Evolutionary conservation across 2,329 filamentous ascomycete species (phyloP).

Genomic region (Fusarium torreyae): DNA sequence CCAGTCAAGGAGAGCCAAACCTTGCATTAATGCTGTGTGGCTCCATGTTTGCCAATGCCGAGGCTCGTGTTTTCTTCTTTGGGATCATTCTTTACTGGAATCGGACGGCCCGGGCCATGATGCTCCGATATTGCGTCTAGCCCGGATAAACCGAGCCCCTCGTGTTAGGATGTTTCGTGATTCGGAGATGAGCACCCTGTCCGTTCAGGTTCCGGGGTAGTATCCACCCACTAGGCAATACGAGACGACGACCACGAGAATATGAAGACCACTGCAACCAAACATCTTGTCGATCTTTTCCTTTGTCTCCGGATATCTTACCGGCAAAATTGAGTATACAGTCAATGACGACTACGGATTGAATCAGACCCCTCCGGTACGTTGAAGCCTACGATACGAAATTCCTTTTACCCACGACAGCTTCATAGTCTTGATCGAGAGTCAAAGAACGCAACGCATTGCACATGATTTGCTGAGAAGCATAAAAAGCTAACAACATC

Average conservation of each 20-base stretch:
- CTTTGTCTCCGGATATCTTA: conserved; percentile 9
- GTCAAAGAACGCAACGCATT: background rate
- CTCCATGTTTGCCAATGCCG: conserved; percentile 11
- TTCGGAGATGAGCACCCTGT: conserved; percentile 31
- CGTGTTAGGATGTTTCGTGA: conserved; percentile 21
- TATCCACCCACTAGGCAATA: conserved; percentile 30
- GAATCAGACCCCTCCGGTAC: conserved; percentile 15
- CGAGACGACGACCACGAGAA: background rate
- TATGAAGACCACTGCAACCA: background rate
- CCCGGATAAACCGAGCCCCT: conserved; percentile 31
- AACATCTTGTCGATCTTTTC: conserved; percentile 11
- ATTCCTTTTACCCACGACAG: conserved; percentile 17
- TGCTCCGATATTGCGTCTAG: conserved; percentile 34
- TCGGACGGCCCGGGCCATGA: conserved; percentile 28
- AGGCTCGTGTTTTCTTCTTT: conserved; percentile 2
- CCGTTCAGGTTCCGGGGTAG: conserved; percentile 3
- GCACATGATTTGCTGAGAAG: background rate
- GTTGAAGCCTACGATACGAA: conserved; percentile 4
- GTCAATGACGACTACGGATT: conserved; percentile 3
- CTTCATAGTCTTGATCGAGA: background rate
- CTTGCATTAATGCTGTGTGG: conserved; percentile 27
- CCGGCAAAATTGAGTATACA: conserved; percentile 31
- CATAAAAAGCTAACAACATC: conserved; percentile 27
- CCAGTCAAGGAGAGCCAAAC: background rate
- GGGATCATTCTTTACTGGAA: conserved; percentile 17